phyloP scores from a whole-genome alignment of 75 land plant species.

The Selaginella moellendorffii region DNA sequence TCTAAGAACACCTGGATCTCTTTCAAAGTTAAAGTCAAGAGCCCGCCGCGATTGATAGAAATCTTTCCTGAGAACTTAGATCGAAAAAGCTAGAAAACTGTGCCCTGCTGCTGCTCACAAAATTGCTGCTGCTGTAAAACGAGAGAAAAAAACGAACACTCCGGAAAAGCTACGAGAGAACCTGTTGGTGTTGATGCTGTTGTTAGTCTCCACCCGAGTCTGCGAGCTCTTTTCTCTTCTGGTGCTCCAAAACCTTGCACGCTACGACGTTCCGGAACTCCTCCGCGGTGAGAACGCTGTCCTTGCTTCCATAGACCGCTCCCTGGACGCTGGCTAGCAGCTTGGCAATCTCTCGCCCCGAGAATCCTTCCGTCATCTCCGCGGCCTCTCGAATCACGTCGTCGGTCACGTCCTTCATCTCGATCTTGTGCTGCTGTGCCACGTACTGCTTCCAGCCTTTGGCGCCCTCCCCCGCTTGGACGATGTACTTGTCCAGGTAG shows the following conservation, averaged over 20 bases:
- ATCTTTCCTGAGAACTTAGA: too few species aligned
- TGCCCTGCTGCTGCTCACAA: too few species aligned
- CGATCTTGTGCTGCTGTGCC: conserved; percentile 55
- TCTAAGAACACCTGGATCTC: too few species aligned
- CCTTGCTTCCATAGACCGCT: conserved; percentile 72
- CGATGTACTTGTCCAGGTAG: conserved; percentile 73
- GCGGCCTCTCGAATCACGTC: conserved; percentile 70
- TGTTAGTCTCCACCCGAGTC: neutral
- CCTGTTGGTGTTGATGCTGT: too few species aligned
- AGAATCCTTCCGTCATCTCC: conserved; percentile 68
- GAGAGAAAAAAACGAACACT: too few species aligned
- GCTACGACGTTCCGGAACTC: conserved; percentile 78
- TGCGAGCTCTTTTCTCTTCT: conserved; percentile 49
- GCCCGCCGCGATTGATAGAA: too few species aligned
- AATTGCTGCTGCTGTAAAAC: too few species aligned
- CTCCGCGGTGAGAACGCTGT: conserved; percentile 52
- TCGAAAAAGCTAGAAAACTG: too few species aligned
- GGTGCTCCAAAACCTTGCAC: conserved; percentile 89
- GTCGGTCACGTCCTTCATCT: conserved; percentile 59
- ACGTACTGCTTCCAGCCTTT: conserved; percentile 24
- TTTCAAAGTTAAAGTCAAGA: too few species aligned
- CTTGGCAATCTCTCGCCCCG: conserved; percentile 85
- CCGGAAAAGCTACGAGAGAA: too few species aligned
- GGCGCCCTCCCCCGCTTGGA: conserved; percentile 44
- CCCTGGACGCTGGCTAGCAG: conserved; percentile 84